Evolutionary conservation across 108 stramenopile species (phyloP), one percentile per base, ranked within the genome.

Genomic region (Cyclostephanos invisitatus): DNA sequence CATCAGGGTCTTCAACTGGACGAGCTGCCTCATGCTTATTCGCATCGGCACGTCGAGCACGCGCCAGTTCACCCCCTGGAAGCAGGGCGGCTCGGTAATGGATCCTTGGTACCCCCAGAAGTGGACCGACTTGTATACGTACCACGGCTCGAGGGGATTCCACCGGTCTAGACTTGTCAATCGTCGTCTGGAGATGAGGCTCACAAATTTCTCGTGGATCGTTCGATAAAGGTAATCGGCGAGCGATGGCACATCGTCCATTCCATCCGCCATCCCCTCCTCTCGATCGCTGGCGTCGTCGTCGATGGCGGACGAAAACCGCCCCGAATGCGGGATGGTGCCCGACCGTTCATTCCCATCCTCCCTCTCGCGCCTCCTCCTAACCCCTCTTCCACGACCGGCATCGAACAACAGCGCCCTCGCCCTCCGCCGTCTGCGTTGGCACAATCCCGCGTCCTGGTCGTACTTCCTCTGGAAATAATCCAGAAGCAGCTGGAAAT

Each of bases 71-170:
- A 95, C 89, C 25, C 77, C 87, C 69, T 92, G 84, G 42, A 84
- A 75, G 63, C 94, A 95, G 0, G 94, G 94, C 6, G 94, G 94
- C 29, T 92, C 90, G 12, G 94, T 95, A 32, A 86, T 72, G 18
- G 86, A 87, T n/a, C 94, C 94, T 17, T 80, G 76, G 70, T 95
- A 95, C 2, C 85, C 79, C 73, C 85, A 92, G 55, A 91, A 95
- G 58, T 87, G 88, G 20, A 73, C 53, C 0, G 72, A 44, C 11
- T 24, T 61, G 36, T 50, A 73, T 8, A 65, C 63, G 21, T 68
- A 65, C 48, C 62, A 54, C 11, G 67, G 67, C 27, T 73, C 50
- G 3, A 61, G 49, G 17, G 72, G 72, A 36, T 80, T 29, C 67
- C 72, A 73, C 3, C 29, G 18, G 20, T 25, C 56, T 2, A 20